Base-by-base conservation (phyloP, 768 basidiomycete genomes). In the Mycena haematopus region DNA sequence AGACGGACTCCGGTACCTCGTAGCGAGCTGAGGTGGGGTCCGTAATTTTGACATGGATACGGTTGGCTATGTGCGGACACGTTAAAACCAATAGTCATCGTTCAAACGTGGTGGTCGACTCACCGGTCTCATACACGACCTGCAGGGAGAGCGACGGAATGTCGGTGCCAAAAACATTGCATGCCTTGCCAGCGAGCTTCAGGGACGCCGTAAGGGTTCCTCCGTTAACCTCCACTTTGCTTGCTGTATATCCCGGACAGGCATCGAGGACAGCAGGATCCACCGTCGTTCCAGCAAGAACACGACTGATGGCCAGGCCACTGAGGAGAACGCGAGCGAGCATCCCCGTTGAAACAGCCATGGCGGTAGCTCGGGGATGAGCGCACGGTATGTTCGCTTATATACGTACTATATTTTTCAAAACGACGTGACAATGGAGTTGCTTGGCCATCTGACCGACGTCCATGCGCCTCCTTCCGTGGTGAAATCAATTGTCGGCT, bases 11-110 rank as follows among this genome's bases (percentile, higher is more conserved):
- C 8, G 89, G 89, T 0, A 91, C 85, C 70, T 90, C 87, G 65
- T 86, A 90, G 24, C 88, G 85, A 2, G 72, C 49, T 8, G 72
- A 69, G 0, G 78, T 67, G 0, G 84, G 70, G 65, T 90, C 87
- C 0, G 79, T 80, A 54, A 89, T 85, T 70, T 88, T 88, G 62
- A 89, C 71, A 62, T 89, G 88, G 22, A 90, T 84, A 24, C 88
- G 84, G 29, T 80, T 79, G 6, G 71, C 86, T 87, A 63, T 22
- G 15, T 14, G 59, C 19, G 22, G 22, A 49, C 15, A 21, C 27
- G 52, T 53, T 33, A 58, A 38, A 38, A 25, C 29, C 31, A 17
- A 38, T 25, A 24, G 24, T 47, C 33, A n/a, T n/a, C n/a, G n/a
- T n/a, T n/a, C n/a, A n/a, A n/a, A 36, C 2, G 19, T 24, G 13